These are phyloP conservation scores for Helminthosporium solani DNA, from an alignment of 2,329 filamentous ascomycete species.

Conservation along the genomic window DNA sequence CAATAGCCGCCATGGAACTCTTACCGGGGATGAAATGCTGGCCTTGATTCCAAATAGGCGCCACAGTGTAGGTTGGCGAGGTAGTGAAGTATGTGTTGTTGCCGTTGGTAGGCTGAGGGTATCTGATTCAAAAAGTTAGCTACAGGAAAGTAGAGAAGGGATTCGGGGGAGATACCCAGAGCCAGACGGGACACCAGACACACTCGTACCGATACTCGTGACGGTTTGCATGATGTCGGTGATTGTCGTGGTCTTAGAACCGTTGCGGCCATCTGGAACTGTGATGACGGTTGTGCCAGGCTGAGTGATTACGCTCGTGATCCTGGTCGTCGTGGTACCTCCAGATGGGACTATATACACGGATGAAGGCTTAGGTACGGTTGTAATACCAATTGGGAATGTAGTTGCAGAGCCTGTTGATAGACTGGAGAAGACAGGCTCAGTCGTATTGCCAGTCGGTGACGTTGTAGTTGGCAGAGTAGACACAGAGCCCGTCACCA, in stretches of 20 bases:
- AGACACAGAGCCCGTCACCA: neutral
- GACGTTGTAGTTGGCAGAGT: too few relatives aligned
- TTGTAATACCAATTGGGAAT: neutral
- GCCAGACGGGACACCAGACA: slow-evolving; percentile 23
- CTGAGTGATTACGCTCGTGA: slow-evolving; percentile 29
- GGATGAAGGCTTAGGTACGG: neutral
- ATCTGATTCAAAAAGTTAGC: slow-evolving; percentile 6
- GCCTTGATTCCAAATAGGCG: slow-evolving; percentile 26
- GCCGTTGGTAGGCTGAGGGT: neutral
- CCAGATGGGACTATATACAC: neutral
- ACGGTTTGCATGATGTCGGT: slow-evolving; percentile 18
- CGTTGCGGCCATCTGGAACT: slow-evolving; percentile 5
- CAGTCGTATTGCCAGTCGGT: too few relatives aligned
- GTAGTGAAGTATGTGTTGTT: slow-evolving; percentile 27
- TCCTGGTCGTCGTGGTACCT: slow-evolving; percentile 20
- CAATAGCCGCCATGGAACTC: slow-evolving; percentile 28
- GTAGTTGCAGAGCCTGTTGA: neutral
- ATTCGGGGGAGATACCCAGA: slow-evolving; percentile 21
- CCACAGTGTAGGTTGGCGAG: slow-evolving; percentile 24
- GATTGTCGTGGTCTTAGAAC: slow-evolving; percentile 7
- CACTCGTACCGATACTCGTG: slow-evolving; percentile 21
- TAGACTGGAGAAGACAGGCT: neutral
- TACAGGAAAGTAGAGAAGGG: neutral
- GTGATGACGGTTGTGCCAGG: slow-evolving; percentile 25
- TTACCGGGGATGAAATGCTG: slow-evolving; percentile 20